Evolutionary conservation across 225 moss, liverwort and hornwort genomes (phyloP).

Genomic region (Pleurozium schreberi): DNA sequence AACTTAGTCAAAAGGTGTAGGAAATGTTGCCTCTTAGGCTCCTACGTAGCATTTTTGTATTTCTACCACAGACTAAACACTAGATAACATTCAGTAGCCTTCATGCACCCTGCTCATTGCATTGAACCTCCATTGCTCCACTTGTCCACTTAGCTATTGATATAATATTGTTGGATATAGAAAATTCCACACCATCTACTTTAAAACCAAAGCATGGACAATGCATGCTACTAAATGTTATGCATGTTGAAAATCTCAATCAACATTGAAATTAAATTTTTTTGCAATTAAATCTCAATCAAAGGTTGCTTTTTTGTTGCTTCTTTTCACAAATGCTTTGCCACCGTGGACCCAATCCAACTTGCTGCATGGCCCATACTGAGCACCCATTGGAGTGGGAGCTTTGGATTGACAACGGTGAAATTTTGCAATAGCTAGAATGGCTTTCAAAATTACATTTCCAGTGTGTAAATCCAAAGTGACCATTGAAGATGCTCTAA

Average conservation of each 20-base stretch:
- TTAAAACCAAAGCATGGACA: too few species aligned
- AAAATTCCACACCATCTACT: too few species aligned
- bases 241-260: background rate
- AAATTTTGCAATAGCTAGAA: background rate
- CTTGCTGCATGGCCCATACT: background rate
- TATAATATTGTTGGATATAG: too few species aligned
- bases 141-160: too few species aligned
- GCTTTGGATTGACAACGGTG: background rate
- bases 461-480: accelerated
- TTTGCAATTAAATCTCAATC: accelerated
- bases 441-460: background rate
- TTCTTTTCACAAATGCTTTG: background rate
- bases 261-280: background rate
- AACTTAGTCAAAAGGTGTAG: accelerated
- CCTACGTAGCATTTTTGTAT: background rate
- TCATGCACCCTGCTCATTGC: too few species aligned
- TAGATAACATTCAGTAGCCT: too few species aligned
- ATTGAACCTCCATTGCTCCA: too few species aligned
- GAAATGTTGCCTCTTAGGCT: background rate
- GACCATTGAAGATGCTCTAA: background rate
- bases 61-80: accelerated
- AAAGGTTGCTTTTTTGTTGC: background rate
- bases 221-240: too few species aligned
- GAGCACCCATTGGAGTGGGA: background rate
- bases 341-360: accelerated